A percentile compares a stretch with the other conserved stretches of the same genome.
Conservation (phyloP, 805 yeast genomes). For the Saccharomyces cerevisiae region DNA sequence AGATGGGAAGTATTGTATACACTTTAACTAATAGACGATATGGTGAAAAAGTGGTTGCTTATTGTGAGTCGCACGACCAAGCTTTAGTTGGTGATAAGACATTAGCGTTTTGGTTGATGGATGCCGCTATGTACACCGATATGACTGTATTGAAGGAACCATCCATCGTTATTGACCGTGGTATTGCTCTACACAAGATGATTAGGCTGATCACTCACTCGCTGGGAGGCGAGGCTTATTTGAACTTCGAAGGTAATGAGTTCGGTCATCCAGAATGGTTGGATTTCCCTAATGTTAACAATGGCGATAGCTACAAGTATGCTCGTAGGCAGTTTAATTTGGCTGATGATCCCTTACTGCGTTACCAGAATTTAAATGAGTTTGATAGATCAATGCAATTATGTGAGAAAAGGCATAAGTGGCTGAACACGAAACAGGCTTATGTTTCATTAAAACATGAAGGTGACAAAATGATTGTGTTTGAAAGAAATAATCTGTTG, state of each 20-base stretch:
- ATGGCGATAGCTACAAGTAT: slow-evolving; percentile 80
- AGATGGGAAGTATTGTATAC: slow-evolving; percentile 67
- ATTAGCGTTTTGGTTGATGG: slow-evolving; percentile 96
- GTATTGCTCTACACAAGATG: slow-evolving; percentile 83
- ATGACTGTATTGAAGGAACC: slow-evolving; percentile 72
- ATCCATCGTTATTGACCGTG: slow-evolving; percentile 78
- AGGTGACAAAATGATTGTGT: slow-evolving; percentile 78
- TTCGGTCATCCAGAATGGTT: slow-evolving; percentile 99
- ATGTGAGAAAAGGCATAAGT: slow-evolving; percentile 58
- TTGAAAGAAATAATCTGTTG: slow-evolving; percentile 77
- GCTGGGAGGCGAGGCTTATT: slow-evolving; percentile 94
- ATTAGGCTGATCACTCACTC: slow-evolving; percentile 81
- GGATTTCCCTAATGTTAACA: slow-evolving; percentile 90
- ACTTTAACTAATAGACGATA: slow-evolving; percentile 84
- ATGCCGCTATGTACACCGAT: slow-evolving; percentile 93
- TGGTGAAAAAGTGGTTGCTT: slow-evolving; percentile 80
- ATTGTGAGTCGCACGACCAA: slow-evolving; percentile 94
- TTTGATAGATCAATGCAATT: slow-evolving; percentile 83
- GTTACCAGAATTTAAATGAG: slow-evolving; percentile 69
- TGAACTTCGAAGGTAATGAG: slow-evolving; percentile 95
- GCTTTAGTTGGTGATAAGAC: slow-evolving; percentile 97
- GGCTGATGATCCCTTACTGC: slow-evolving; percentile 66
- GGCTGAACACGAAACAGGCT: slow-evolving; percentile 69
- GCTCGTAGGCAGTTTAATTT: slow-evolving; percentile 93
- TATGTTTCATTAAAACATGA: slow-evolving; percentile 85